Base-by-base conservation (phyloP, 1,139 yeast genomes). In the Suhomyces guaymorum region DNA sequence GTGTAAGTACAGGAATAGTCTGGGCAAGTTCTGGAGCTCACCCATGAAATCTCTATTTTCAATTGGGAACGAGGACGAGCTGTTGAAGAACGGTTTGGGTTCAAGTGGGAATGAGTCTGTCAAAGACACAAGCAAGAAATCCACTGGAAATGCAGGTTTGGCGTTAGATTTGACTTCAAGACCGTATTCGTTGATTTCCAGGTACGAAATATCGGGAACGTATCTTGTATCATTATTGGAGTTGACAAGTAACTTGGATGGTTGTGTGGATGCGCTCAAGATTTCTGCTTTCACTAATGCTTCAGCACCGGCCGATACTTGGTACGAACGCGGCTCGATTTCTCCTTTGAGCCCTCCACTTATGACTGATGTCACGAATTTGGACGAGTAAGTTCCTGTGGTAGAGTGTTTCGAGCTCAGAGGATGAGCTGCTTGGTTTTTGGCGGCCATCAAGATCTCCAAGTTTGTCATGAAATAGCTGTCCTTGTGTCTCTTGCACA, bases 131-230 rank as follows among this genome's bases (percentile, higher is more conserved):
- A 94, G 63, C 42, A 94, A 63, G 57, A 87, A 94, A 47, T 94
- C 98, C 11, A 88, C 94, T 0, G 99, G 99, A 59, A 94, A 89
- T 5, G 96, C 88, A 0, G 98, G 97, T 54, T 86, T 87, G 10
- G 97, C 98, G 52, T 87, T 85, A 27, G 80, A 79, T 54, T 88
- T 89, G 12, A 92, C 95, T 32, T 88, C 82, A 17, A 89, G 67
- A 6, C 89, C 88, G 60, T 92, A 94, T 59, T 94, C 97, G 55
- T 94, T 94, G 47, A 80, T 74, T 55, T 79, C 81, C 60, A 81
- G 79, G 68, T 83, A 94, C 52, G 87, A 85, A 15, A 94, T 85
- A 46, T 94, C 99, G 0, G 99, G 98, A 8, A 94, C 97, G 51
- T 90, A 92, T 41, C 96, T 73, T 10, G 71, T 73, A 18, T 75